Evolutionary conservation across 768 basidiomycete species (phyloP).

Genomic region (Russula olivacea): DNA sequence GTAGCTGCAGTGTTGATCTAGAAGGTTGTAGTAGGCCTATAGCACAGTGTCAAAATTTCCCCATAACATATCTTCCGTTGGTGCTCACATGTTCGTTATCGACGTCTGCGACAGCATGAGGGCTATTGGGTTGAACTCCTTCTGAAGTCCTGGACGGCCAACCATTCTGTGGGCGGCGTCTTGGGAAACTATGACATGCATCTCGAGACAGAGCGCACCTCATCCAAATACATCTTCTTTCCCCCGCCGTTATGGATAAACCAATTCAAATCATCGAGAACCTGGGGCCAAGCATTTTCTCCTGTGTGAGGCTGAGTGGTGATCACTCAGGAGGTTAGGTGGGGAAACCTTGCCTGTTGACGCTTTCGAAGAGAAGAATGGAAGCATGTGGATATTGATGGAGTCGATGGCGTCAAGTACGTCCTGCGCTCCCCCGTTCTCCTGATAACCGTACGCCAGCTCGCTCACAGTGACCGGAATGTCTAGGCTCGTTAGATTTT

Average conservation of each 20-base stretch:
- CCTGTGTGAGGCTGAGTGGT: conserved; percentile 33
- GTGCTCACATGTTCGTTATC: conserved; percentile 47
- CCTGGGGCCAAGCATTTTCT: conserved; percentile 55
- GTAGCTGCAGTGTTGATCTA: conserved; percentile 58
- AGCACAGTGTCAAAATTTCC: neutral
- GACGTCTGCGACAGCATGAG: conserved; percentile 52
- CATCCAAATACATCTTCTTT: conserved; percentile 71
- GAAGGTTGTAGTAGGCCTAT: conserved; percentile 59
- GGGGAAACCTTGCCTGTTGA: conserved; percentile 42
- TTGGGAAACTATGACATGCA: neutral
- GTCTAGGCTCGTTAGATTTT: conserved; percentile 43
- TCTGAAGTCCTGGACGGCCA: conserved; percentile 65
- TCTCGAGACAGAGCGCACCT: conserved; percentile 38
- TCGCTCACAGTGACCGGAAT: conserved; percentile 61
- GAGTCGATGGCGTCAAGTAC: conserved; percentile 56
- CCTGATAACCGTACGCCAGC: conserved; percentile 40
- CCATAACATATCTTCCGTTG: neutral
- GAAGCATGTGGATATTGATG: conserved; percentile 65
- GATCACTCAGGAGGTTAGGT: neutral
- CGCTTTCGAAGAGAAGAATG: conserved; percentile 56
- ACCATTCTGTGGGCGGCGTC: conserved; percentile 50
- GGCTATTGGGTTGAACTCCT: conserved; percentile 61
- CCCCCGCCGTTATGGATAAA: conserved; percentile 56
- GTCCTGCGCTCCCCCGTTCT: conserved; percentile 44
- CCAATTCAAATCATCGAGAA: conserved; percentile 55